Evolutionary conservation across 768 basidiomycete genomes (phyloP).

Genomic region (Pleurotus citrinopileatus): DNA sequence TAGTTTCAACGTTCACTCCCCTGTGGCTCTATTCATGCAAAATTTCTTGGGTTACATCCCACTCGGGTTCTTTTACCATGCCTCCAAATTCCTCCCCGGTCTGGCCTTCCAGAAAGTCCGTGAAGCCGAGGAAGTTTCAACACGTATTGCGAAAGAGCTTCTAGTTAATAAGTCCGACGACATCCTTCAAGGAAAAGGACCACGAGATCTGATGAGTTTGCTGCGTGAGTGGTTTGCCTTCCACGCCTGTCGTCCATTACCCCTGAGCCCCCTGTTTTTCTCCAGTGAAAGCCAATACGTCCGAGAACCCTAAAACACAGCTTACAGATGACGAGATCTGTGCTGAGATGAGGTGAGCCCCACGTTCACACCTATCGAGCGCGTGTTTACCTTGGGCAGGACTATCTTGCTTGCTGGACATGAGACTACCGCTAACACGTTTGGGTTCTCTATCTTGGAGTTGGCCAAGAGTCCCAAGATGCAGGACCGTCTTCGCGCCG

Average conservation of each 20-base stretch:
- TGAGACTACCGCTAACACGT: constrained; percentile 19
- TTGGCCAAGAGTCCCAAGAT: constrained; percentile 25
- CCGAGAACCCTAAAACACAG: constrained; percentile 14
- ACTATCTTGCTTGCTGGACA: constrained; percentile 15
- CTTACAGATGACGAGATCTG: constrained; percentile 18
- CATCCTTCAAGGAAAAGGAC: constrained; percentile 43
- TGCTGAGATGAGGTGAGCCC: constrained; percentile 14
- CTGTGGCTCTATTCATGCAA: not conserved
- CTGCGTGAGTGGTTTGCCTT: not conserved
- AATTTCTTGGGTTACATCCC: not conserved
- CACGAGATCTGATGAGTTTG: constrained; percentile 32
- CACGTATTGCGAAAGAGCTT: constrained; percentile 42
- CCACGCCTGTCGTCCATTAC: not conserved
- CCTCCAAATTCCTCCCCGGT: not conserved
- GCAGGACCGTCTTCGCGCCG: constrained; percentile 26
- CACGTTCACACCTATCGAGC: too few relatives aligned
- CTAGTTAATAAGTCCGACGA: constrained; percentile 47
- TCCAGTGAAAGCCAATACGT: constrained; percentile 21
- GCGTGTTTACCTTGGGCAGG: constrained; percentile 23
- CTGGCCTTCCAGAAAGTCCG: constrained; percentile 38
- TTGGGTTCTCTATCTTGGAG: constrained; percentile 27
- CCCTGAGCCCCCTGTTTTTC: not conserved
- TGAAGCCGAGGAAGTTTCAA: constrained; percentile 41
- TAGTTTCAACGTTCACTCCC: not conserved
- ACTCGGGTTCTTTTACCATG: not conserved